Conservation (phyloP, 2,329 filamentous ascomycete species). For the Fusarium sp. region DNA sequence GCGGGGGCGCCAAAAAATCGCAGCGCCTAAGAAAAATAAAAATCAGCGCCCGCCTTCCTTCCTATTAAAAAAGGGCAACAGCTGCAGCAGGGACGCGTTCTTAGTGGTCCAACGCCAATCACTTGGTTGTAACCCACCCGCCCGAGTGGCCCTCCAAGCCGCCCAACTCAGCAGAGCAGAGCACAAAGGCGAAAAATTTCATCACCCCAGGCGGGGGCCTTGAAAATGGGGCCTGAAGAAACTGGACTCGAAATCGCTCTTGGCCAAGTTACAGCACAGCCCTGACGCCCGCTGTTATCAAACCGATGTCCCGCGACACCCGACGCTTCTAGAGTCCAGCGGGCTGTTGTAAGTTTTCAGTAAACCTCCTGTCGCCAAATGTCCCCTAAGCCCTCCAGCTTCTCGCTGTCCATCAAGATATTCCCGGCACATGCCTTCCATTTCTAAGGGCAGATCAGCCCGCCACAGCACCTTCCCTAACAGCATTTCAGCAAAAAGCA, state of each 20-base stretch:
- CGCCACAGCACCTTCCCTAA: constrained; percentile 11
- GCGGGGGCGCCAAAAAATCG: constrained; percentile 42
- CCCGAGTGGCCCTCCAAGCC: constrained; percentile 29
- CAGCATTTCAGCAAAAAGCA: not conserved
- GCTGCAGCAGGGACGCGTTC: constrained; percentile 45
- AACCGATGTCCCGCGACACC: constrained; percentile 19
- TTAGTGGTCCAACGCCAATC: constrained; percentile 37
- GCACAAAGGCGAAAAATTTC: constrained; percentile 36
- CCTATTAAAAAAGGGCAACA: constrained; percentile 41
- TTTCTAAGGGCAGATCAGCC: constrained; percentile 16
- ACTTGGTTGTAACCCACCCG: constrained; percentile 27
- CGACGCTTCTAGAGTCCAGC: constrained; percentile 9
- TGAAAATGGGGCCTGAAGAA: constrained; percentile 38
- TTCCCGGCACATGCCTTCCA: constrained; percentile 5
- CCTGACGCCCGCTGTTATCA: not conserved
- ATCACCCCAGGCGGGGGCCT: constrained; percentile 36
- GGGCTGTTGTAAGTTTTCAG: constrained; percentile 8
- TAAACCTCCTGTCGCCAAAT: constrained; percentile 7
- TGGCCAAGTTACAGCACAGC: constrained; percentile 27
- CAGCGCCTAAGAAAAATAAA: constrained; percentile 36
- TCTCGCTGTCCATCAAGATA: constrained; percentile 2
- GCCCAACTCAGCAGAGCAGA: constrained; percentile 26
- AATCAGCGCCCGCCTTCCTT: constrained; percentile 30
- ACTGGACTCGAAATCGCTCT: constrained; percentile 11
- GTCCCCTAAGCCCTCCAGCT: constrained; percentile 10